Conservation (phyloP, 352 stramenopile genomes). For the Blastocystis sp. region DNA sequence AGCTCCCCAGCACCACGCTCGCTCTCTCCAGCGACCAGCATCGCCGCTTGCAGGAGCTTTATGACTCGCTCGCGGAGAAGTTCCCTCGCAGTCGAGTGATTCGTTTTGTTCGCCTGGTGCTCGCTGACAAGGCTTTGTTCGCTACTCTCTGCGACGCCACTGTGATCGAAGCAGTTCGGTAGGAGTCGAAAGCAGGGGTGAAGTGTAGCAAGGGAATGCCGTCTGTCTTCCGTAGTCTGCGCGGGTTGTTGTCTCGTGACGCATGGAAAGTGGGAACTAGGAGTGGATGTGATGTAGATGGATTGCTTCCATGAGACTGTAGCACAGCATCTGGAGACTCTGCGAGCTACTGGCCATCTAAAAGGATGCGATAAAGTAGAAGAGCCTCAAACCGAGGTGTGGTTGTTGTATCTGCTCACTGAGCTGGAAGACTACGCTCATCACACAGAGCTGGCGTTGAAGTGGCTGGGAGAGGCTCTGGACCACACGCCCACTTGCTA, state of each 20-base stretch:
- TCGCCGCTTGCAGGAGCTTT: not conserved
- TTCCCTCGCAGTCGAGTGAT: not conserved
- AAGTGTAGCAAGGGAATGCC: not conserved
- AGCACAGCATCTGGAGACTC: not conserved
- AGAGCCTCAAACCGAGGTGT: not conserved
- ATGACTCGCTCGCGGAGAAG: not conserved
- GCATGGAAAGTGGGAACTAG: not conserved
- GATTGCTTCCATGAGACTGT: not conserved
- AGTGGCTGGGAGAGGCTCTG: not conserved
- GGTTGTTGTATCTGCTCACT: not conserved
- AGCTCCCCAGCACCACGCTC: not conserved
- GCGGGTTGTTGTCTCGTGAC: not conserved
- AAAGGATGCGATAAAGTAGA: not conserved
- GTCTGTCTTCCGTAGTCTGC: slow-evolving; percentile 15
- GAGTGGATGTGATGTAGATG: not conserved
- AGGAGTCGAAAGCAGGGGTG: not conserved
- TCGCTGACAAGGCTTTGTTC: not conserved
- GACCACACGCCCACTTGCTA: slow-evolving; percentile 46
- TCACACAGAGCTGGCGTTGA: not conserved
- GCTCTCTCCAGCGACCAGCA: not conserved
- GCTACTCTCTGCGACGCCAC: not conserved
- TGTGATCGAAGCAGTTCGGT: not conserved
- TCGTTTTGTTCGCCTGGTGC: not conserved
- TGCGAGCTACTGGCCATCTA: not conserved
- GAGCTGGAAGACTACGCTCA: slow-evolving; percentile 8